Evolutionary conservation across 495 filamentous ascomycete genomes (phyloP), one percentile per base, ranked within the genome.

Genomic region (Haplographium delicatum): DNA sequence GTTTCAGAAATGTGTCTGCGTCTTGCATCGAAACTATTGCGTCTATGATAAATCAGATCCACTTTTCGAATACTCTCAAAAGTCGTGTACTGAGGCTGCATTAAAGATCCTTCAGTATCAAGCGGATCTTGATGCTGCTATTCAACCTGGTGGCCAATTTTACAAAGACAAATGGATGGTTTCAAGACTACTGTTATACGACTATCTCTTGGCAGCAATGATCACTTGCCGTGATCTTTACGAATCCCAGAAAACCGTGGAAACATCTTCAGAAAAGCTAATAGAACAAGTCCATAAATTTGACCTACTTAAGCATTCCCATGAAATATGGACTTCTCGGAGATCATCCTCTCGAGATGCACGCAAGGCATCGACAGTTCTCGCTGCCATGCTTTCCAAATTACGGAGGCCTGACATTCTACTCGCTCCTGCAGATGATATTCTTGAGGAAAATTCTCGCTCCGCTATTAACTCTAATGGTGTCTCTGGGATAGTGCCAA

Each of bases 11-110:
- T 69, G 76, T 9, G 74, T 84, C 13, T 82, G 79, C 39, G 80
- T 89, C 8, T 69, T 90, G 23, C 87, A 91, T 58, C 79, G 86
- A 4, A 76, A 80, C 41, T 90, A 86, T 60, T 69, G 89, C 26
- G 72, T 68, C 20, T 72, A 80, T 47, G 72, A 72, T 4, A 68
- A 74, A 10, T 66, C 67, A 31, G 78, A 80, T 53, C 73, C 72
- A 31, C 74, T 84, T 24, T 86, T 82, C 53, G 71, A 76, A 3
- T 82, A 84, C 61, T 89, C 85, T 9, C 73, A 85, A 34, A 72
- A 72, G 22, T 72, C 74, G 1, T 88, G 85, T 58, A 71, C 90
- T n/a, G 78, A 81, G 28, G 82, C 85, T 10, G 83, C 83, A 1
- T 69, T 82, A 60, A 68, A 75, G 35, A 71, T 89, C 37, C 72